Base-by-base conservation (phyloP, 192 early-diverging fungal genomes). In the Helicostylum pulchrum region DNA sequence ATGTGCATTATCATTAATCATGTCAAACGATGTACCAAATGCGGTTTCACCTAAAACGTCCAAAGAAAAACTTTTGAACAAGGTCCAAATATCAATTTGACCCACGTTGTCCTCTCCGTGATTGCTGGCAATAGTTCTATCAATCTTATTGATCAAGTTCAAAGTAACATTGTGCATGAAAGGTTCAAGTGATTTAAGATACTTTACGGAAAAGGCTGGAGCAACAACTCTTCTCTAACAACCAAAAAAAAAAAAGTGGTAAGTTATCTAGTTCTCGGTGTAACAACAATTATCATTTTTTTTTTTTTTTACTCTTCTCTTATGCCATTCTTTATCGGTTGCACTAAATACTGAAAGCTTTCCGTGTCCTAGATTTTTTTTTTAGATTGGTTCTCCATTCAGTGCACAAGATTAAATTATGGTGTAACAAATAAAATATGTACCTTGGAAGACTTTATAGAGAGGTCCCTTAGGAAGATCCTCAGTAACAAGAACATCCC, bases 41-140 rank as follows among this genome's bases (percentile, higher is more conserved):
- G 77, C 77, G 0, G 77, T 77, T n/a, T 78, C 73, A 0, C 83
- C 83, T 60, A 84, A 81, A 15, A 75, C 69, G 60, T 84, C 83
- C 34, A 84, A 47, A 12, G 83, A 62, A 11, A 71, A 43, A 36
- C 67, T 46, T 23, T 72, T 55, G 19, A 72, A 32, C 14, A 79
- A 43, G 2, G 30, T 46, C 63, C 78, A 74, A 21, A 80, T 75
- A 39, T 83, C 76, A 21, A 81, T 51, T 0, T 34, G 39, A 0
- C 64, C 66, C 34, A 32, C 47, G 0, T 43, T 53, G 20, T 74
- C 53, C 0, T 63, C 56, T 31, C 66, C 56, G 0, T 47, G 53
- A 9, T 61, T 62, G 10, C 66, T 42, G 8, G 43, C 26, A 7
- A 79, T 63, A n/a, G 63, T 52, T 48, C 50, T 50, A 23, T 72